A percentile compares a stretch with the other conserved stretches of the same genome.
Evolutionary conservation across 768 basidiomycete genomes (phyloP).

Genomic region (Leccinum disarticulatum): DNA sequence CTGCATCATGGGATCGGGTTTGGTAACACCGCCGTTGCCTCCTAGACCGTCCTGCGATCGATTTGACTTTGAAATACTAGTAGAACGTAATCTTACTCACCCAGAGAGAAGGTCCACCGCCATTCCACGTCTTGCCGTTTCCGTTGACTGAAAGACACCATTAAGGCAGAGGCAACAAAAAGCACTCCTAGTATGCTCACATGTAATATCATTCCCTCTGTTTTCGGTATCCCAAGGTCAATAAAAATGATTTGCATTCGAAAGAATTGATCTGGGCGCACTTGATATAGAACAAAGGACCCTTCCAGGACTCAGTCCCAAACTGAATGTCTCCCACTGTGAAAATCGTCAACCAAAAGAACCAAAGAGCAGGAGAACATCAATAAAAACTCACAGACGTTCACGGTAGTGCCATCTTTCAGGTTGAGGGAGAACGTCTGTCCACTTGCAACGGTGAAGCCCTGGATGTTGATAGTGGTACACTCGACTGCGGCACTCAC

Average conservation of each 20-base stretch:
- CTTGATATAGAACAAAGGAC: constrained; percentile 55
- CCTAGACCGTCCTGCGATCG: constrained; percentile 29
- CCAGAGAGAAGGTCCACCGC: constrained; percentile 46
- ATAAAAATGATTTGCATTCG: background rate
- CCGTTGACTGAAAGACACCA: constrained; percentile 34
- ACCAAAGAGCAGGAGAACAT: background rate
- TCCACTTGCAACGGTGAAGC: constrained; percentile 58
- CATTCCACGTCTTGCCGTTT: constrained; percentile 41
- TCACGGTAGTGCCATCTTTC: constrained; percentile 52
- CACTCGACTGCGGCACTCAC: constrained; percentile 53
- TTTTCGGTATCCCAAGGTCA: constrained; percentile 1
- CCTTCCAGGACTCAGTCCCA: constrained; percentile 50
- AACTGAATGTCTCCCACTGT: constrained; percentile 60
- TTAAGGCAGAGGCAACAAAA: background rate
- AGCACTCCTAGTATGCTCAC: constrained; percentile 31
- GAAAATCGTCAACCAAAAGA: background rate
- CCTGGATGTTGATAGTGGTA: constrained; percentile 54
- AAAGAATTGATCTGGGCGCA: constrained; percentile 21
- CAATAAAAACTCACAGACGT: constrained; percentile 44
- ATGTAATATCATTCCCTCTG: constrained; percentile 50
- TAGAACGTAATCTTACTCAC: constrained; percentile 16
- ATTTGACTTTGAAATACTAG: background rate
- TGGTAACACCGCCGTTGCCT: constrained; percentile 7
- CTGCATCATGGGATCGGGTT: constrained; percentile 43
- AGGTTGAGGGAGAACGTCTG: constrained; percentile 49